These are phyloP conservation scores for Sideroxylon spinosum DNA, from an alignment of 179 eudicot species.

Conservation along the genomic window DNA sequence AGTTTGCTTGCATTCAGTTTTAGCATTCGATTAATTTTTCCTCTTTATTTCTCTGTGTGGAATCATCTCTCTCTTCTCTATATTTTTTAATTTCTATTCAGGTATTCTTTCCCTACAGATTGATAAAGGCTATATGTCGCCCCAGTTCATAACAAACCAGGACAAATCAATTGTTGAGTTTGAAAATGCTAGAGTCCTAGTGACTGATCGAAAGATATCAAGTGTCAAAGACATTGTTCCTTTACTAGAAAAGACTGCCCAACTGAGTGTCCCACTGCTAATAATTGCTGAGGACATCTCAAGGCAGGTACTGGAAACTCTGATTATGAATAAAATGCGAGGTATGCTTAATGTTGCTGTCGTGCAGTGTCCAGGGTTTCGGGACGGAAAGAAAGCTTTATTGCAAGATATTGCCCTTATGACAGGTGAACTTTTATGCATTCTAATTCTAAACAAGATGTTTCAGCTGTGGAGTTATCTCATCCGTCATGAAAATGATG, in stretches of 20 bases:
- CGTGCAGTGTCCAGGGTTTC: slow-evolving; percentile 86
- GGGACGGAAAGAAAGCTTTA: slow-evolving; percentile 69
- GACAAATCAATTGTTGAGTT: slow-evolving; percentile 77
- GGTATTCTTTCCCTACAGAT: slow-evolving; percentile 57
- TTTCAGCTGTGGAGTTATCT: not conserved
- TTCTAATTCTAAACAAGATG: slow-evolving; percentile 4
- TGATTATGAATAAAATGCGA: slow-evolving; percentile 60
- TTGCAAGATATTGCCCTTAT: slow-evolving; percentile 89
- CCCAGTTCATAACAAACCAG: slow-evolving; percentile 68
- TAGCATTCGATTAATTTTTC: not conserved
- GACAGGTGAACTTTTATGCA: slow-evolving; percentile 56
- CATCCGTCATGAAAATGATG: not conserved
- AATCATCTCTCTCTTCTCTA: slow-evolving; percentile 15
- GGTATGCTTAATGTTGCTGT: slow-evolving; percentile 77
- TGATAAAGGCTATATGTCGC: slow-evolving; percentile 91
- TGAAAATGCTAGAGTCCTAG: slow-evolving; percentile 74
- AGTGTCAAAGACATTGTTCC: slow-evolving; percentile 72
- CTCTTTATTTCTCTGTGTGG: slow-evolving; percentile 4
- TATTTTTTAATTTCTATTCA: slow-evolving; percentile 29
- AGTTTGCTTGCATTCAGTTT: not conserved
- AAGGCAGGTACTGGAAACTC: slow-evolving; percentile 58
- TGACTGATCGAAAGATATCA: slow-evolving; percentile 81
- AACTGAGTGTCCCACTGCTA: slow-evolving; percentile 75
- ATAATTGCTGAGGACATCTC: slow-evolving; percentile 85
- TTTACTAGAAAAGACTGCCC: slow-evolving; percentile 74